phyloP scores from a whole-genome alignment of 1,284 basidiomycete species.

The Ustilago lituana region DNA sequence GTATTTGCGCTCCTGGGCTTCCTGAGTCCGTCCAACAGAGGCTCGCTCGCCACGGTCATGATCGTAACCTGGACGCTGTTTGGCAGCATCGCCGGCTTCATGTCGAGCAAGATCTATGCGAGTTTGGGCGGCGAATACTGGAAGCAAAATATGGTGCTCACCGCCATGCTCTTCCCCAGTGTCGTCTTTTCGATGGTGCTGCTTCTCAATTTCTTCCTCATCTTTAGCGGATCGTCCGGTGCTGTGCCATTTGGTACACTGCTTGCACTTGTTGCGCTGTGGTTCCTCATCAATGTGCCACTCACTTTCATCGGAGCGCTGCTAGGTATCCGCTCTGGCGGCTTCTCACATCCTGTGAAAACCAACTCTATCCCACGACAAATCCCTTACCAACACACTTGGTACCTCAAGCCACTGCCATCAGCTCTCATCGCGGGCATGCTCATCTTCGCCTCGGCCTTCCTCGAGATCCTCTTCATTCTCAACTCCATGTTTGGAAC shows the following conservation, averaged over 20 bases:
- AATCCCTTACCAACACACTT: conserved; percentile 66
- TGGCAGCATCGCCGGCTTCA: conserved; percentile 88
- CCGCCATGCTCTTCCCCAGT: conserved; percentile 88
- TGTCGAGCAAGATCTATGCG: conserved; percentile 83
- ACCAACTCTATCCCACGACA: conserved; percentile 85
- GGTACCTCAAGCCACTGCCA: conserved; percentile 71
- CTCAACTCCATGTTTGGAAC: conserved; percentile 93
- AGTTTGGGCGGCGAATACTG: conserved; percentile 83
- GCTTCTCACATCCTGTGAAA: conserved; percentile 82
- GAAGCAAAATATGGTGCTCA: conserved; percentile 84
- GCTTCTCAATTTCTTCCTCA: conserved; percentile 70
- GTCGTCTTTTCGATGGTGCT: conserved; percentile 69
- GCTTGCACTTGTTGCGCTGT: conserved; percentile 86
- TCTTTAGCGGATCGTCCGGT: conserved; percentile 86
- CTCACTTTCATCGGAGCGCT: conserved; percentile 72
- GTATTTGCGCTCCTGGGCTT: conserved; percentile 98
- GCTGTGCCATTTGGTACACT: conserved; percentile 95
- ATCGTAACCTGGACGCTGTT: conserved; percentile 96
- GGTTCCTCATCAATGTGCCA: conserved; percentile 94
- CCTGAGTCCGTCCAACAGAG: conserved; percentile 92
- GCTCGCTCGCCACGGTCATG: conserved; percentile 93
- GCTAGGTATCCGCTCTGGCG: conserved; percentile 87
- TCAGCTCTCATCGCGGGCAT: conserved; percentile 86
- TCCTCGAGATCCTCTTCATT: conserved; percentile 94
- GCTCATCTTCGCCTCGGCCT: conserved; percentile 93